Evolutionary conservation across 139 green algal genomes (phyloP).

Genomic region (Desmodesmus armatus): DNA sequence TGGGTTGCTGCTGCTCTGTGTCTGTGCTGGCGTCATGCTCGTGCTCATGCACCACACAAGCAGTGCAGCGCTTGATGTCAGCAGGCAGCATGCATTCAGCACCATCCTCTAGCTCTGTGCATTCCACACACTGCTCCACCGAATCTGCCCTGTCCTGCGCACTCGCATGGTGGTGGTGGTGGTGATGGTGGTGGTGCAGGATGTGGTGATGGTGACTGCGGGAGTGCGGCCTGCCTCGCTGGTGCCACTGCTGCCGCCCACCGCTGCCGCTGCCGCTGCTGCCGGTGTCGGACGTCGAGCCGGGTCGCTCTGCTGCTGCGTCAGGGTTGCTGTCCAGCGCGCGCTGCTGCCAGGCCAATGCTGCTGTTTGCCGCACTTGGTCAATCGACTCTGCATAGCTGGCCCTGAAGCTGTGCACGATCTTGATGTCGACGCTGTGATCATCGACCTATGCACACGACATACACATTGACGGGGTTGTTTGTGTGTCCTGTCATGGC

Average conservation of each 20-base stretch:
- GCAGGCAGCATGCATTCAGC: constrained; percentile 25
- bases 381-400: constrained; percentile 50
- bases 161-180: background rate
- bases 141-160: background rate
- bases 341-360: constrained; percentile 10
- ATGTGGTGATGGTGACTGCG: background rate
- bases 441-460: constrained; percentile 44
- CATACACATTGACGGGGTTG: no score
- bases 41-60: constrained; percentile 25
- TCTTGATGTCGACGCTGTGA: constrained; percentile 48
- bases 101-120: constrained; percentile 8
- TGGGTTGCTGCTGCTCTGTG: constrained; percentile 4
- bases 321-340: background rate
- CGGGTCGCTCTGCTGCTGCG: background rate
- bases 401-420: constrained; percentile 56
- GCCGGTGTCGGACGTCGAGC: background rate
- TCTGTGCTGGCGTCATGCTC: background rate
- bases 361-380: background rate
- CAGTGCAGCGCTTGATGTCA: background rate
- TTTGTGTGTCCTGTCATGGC: no score
- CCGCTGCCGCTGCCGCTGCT: constrained; percentile 4
- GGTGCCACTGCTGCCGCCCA: background rate
- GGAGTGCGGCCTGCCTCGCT: background rate
- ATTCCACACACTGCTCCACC: no score
- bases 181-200: constrained; percentile 1